Percentiles rank a stretch among this genome's conserved stretches.
These are phyloP conservation scores for Austroboletus festivus DNA, from an alignment of 768 basidiomycete genomes.

Conservation along the genomic window DNA sequence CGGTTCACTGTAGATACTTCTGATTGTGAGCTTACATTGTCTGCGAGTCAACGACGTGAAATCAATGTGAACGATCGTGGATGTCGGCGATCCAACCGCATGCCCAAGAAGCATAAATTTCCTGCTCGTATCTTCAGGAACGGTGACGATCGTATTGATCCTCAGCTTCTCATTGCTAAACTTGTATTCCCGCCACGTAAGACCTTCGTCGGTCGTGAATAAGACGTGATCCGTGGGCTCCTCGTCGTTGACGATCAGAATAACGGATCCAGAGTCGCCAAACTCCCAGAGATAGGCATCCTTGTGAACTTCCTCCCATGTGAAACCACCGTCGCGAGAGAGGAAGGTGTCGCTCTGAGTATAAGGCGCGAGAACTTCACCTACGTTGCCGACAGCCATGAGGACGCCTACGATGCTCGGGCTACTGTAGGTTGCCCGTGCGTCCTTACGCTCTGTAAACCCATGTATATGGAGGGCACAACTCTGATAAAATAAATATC, in stretches of 20 bases:
- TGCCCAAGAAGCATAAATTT: slow-evolving; percentile 84
- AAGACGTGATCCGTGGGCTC: slow-evolving; percentile 85
- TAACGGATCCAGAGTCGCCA: slow-evolving; percentile 92
- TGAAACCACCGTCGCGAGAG: slow-evolving; percentile 93
- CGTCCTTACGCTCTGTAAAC: slow-evolving; percentile 89
- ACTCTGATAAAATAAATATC: slow-evolving; percentile 41
- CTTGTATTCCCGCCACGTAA: slow-evolving; percentile 82
- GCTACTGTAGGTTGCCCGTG: slow-evolving; percentile 89
- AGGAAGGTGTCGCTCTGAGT: slow-evolving; percentile 92
- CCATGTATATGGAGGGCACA: slow-evolving; percentile 93
- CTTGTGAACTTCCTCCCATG: slow-evolving; percentile 98
- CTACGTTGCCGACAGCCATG: slow-evolving; percentile 96
- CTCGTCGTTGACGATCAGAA: slow-evolving; percentile 95
- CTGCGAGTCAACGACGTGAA: slow-evolving; percentile 73
- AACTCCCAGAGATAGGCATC: slow-evolving; percentile 98
- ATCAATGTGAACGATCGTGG: slow-evolving; percentile 79
- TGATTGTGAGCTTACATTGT: slow-evolving; percentile 58
- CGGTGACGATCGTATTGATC: slow-evolving; percentile 77
- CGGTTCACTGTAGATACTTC: slow-evolving; percentile 1
- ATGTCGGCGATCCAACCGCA: slow-evolving; percentile 40
- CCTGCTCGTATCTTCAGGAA: slow-evolving; percentile 86
- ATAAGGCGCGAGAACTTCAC: slow-evolving; percentile 76
- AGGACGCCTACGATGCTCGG: slow-evolving; percentile 89
- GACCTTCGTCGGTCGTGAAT: slow-evolving; percentile 88
- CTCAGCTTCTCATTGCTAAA: slow-evolving; percentile 72